A percentile compares a stretch with the other conserved stretches of the same genome.
phyloP scores from a whole-genome alignment of 192 early-diverging fungal genomes.

The Diversispora eburnea region DNA sequence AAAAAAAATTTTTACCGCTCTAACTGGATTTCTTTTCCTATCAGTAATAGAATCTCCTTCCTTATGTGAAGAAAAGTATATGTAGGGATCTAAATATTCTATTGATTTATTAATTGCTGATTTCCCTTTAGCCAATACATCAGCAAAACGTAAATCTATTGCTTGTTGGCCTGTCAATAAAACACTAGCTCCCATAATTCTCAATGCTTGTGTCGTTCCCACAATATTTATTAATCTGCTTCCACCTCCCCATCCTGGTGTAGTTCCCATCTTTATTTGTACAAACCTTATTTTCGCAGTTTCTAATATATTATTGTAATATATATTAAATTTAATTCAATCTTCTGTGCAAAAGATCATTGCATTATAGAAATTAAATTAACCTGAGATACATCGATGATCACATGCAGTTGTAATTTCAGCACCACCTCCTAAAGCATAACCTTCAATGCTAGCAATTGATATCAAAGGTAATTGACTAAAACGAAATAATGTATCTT shows the following conservation, averaged over 20 bases:
- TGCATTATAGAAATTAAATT: neutral
- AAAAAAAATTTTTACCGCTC: slow-evolving; percentile 2
- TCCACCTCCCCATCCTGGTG: slow-evolving; percentile 64
- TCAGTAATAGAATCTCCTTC: neutral
- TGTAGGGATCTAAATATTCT: slow-evolving; percentile 42
- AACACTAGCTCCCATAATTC: slow-evolving; percentile 44
- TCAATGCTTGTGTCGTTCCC: slow-evolving; percentile 44
- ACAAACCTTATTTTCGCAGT: slow-evolving; percentile 53
- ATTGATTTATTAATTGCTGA: slow-evolving; percentile 30
- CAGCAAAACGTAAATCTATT: slow-evolving; percentile 40
- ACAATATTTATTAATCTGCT: slow-evolving; percentile 43
- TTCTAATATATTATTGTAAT: neutral
- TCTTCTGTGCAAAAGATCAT: neutral
- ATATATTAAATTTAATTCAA: neutral
- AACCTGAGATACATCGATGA: slow-evolving; percentile 43
- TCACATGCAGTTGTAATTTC: slow-evolving; percentile 62
- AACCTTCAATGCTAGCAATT: slow-evolving; percentile 56
- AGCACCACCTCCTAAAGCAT: slow-evolving; percentile 66
- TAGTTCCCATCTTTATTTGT: slow-evolving; percentile 58
- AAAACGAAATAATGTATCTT: slow-evolving; percentile 53
- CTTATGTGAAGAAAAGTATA: slow-evolving; percentile 13
- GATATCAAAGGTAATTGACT: slow-evolving; percentile 53
- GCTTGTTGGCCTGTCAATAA: slow-evolving; percentile 37
- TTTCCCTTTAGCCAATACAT: slow-evolving; percentile 31
- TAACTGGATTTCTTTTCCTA: slow-evolving; percentile 16